Evolutionary conservation across 2,329 filamentous ascomycete genomes (phyloP).

Genomic region (Periconia sp.): DNA sequence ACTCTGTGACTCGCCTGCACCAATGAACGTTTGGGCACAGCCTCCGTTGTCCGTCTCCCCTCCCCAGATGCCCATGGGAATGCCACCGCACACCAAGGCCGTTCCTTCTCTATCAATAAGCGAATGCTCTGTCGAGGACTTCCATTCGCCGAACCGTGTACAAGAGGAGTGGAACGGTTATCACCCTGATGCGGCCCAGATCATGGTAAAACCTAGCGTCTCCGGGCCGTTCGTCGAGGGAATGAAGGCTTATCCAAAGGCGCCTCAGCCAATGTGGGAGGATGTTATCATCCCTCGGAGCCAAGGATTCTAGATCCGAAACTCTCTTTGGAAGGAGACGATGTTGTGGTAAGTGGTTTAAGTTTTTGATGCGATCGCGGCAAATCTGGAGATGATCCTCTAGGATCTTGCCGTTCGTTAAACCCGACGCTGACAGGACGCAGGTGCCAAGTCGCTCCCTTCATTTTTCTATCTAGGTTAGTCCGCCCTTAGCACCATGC

Average conservation of each 20-base stretch:
- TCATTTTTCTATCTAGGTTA: constrained; percentile 30
- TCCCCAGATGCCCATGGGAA: constrained; percentile 15
- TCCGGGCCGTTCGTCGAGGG: constrained; percentile 50
- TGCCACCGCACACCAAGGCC: constrained; percentile 20
- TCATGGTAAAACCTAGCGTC: constrained; percentile 31
- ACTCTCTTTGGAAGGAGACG: constrained; percentile 48
- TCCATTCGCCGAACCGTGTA: constrained; percentile 34
- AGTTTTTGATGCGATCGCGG: background rate
- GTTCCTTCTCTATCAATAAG: constrained; percentile 33
- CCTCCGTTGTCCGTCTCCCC: constrained; percentile 21
- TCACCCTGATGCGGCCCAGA: constrained; percentile 51
- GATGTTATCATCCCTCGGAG: constrained; percentile 54
- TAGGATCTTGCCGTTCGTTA: constrained; percentile 7
- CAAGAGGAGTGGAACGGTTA: constrained; percentile 58
- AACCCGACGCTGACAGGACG: constrained; percentile 15
- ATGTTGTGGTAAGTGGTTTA: constrained; percentile 9
- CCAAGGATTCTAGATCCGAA: constrained; percentile 39
- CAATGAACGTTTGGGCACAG: constrained; percentile 25
- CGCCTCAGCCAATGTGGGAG: constrained; percentile 41
- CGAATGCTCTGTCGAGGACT: constrained; percentile 32
- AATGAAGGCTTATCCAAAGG: constrained; percentile 28
- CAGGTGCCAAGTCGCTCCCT: constrained; percentile 53
- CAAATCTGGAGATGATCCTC: background rate
- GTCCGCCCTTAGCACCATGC: too few relatives aligned
- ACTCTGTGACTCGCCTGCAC: constrained; percentile 24